A percentile compares a stretch with the other conserved stretches of the same genome.
These are phyloP conservation scores for Lepraria neglecta DNA, from an alignment of 495 filamentous ascomycete species.

Conservation along the genomic window DNA sequence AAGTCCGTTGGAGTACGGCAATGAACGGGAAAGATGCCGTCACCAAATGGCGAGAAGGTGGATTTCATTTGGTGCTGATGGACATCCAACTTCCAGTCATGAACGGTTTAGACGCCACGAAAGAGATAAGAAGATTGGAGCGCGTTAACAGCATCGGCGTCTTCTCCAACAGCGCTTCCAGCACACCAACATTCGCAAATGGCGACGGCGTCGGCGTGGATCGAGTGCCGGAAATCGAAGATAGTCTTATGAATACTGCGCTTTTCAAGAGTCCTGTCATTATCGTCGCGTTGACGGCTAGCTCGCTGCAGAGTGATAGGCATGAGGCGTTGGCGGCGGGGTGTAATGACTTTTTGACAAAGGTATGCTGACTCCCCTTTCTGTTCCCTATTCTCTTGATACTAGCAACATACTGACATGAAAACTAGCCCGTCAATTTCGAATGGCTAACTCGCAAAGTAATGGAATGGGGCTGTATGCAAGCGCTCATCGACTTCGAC, in stretches of 20 bases:
- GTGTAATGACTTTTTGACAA: constrained; percentile 97
- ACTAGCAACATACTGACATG: constrained; percentile 10
- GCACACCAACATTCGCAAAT: constrained; percentile 29
- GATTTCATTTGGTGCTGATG: constrained; percentile 98
- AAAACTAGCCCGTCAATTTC: constrained; percentile 79
- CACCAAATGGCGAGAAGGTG: constrained; percentile 82
- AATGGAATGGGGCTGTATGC: constrained; percentile 97
- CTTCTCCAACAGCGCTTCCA: constrained; percentile 48
- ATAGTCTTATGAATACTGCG: constrained; percentile 60
- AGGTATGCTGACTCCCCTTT: constrained; percentile 51
- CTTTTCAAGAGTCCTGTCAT: constrained; percentile 95
- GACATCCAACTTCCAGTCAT: constrained; percentile 97
- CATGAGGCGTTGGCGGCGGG: constrained; percentile 93
- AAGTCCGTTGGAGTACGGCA: constrained; percentile 95
- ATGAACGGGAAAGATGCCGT: constrained; percentile 92
- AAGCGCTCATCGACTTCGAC: constrained; percentile 96
- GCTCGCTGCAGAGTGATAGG: constrained; percentile 84
- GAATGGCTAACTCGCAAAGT: constrained; percentile 97
- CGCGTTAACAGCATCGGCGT: constrained; percentile 85
- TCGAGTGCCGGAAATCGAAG: constrained; percentile 44
- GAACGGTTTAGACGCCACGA: constrained; percentile 93
- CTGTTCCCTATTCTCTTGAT: constrained; percentile 3
- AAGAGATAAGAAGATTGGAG: constrained; percentile 88
- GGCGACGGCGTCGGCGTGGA: constrained; percentile 27
- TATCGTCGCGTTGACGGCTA: constrained; percentile 93